Base-by-base conservation (phyloP, 345 rosid genomes). In the Eutrema yunnanense region DNA sequence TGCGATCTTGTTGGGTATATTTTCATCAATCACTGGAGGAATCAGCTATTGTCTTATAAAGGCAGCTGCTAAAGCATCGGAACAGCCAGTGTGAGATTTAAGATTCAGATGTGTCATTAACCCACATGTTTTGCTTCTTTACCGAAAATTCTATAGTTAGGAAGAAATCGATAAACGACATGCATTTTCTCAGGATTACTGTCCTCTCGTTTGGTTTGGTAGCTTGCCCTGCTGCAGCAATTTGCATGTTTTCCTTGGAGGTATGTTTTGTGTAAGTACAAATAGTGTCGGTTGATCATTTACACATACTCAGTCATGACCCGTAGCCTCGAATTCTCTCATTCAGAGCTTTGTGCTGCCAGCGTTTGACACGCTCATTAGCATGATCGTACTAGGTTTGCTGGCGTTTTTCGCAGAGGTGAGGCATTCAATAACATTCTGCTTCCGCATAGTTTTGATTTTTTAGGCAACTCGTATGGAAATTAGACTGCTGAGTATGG, bases 401-500 rank as follows among this genome's bases (percentile, higher is more conserved):
- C 78, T 93, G 52, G 88, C 98, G 47, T 90, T 93, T 80, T 81
- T 82, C 32, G 92, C 88, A 2, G 96, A 93, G 98, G 98, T 90
- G 55, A 47, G 78, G 12, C 65, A 27, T 47, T 51, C 55, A 47
- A 3, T 14, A 71, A 59, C 11, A 0, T 50, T 65, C 10, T 61
- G 16, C 47, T 37, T 54, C 55, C 41, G 32, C 38, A 9, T 2
- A 54, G 67, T 32, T 67, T 43, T 59, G 2, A 4, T 42, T 52
- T 62, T 58, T 51, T 42, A 55, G n/a, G 46, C 43, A 64, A 65
- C 62, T 71, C 16, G 0, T 3, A 2, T 43, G 16, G 33, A 22
- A 22, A 22, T 19, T 71, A 52, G 11, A 38, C 10, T 9, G 32
- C 36, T 62, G 16, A 34, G 29, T 44, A 12, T 29, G 14, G 4